phyloP scores from a whole-genome alignment of 305 asterid species.

The Fraxinus greggii region DNA sequence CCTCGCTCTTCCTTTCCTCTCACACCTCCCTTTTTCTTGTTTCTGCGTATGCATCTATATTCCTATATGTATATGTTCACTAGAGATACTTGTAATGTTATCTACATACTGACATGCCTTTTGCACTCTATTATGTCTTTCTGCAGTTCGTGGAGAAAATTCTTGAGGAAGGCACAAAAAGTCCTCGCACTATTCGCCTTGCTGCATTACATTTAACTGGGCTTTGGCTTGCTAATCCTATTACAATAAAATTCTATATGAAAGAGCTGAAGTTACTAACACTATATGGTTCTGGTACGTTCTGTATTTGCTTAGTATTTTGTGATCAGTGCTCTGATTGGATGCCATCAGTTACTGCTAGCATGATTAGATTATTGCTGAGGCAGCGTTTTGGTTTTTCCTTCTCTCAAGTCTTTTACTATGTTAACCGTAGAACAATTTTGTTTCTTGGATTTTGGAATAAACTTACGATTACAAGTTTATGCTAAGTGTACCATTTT shows the following conservation, averaged over 20 bases:
- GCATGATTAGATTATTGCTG: constrained; percentile 15
- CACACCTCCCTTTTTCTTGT: constrained; percentile 9
- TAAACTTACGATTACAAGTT: not conserved
- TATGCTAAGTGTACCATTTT: not conserved
- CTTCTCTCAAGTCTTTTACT: not conserved
- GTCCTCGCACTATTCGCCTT: constrained; percentile 98
- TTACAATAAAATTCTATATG: constrained; percentile 68
- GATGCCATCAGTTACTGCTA: not conserved
- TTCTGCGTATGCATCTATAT: not conserved
- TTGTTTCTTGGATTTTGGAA: not conserved
- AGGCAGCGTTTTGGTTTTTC: not conserved
- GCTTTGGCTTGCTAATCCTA: constrained; percentile 81
- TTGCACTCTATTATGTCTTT: constrained; percentile 19
- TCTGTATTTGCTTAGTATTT: constrained; percentile 18
- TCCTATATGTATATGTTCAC: not conserved
- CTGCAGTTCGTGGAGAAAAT: constrained; percentile 79
- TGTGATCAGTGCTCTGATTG: constrained; percentile 11
- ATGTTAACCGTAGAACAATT: not conserved
- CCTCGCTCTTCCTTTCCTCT: constrained; percentile 17
- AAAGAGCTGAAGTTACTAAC: constrained; percentile 84
- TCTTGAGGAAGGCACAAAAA: constrained; percentile 89
- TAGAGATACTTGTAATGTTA: not conserved
- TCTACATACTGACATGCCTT: constrained; percentile 9
- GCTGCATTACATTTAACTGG: constrained; percentile 93
- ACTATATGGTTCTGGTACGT: constrained; percentile 88